Percentiles rank a stretch among this genome's conserved stretches.
Evolutionary conservation across 148 eudicot genomes (phyloP).

Genomic region (Silene latifolia): DNA sequence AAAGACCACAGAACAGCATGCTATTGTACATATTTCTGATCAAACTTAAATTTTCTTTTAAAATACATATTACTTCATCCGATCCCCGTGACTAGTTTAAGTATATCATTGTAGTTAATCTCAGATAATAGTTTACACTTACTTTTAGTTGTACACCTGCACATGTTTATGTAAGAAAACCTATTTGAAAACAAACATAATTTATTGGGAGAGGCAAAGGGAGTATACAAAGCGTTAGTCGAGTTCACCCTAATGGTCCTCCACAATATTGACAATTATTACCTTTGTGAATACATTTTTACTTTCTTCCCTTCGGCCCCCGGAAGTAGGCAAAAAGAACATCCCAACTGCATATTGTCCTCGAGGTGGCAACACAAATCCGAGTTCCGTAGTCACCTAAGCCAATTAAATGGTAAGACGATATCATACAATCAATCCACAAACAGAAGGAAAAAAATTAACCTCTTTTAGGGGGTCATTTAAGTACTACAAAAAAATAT

Average conservation of each 20-base stretch:
- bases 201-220: too few relatives aligned
- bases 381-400: conserved; percentile 75
- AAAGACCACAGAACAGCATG: background rate
- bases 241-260: background rate
- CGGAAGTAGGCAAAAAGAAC: conserved; percentile 94
- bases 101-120: too few relatives aligned
- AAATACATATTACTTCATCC: too few relatives aligned
- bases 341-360: conserved; percentile 95
- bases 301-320: conserved; percentile 80
- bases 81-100: too few relatives aligned
- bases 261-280: background rate
- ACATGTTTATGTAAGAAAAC: too few relatives aligned
- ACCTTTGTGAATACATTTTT: conserved; percentile 92
- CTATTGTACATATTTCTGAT: too few relatives aligned
- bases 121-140: background rate
- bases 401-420: background rate
- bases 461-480: background rate
- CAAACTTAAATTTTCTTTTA: too few relatives aligned
- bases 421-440: background rate
- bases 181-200: too few relatives aligned
- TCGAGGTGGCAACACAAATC: conserved; percentile 76
- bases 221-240: background rate
- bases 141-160: background rate
- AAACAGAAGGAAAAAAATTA: background rate
- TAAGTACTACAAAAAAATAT: background rate